A percentile compares a stretch with the other conserved stretches of the same genome.
Conservation (phyloP, 1,139 yeast genomes). For the Komagataea norvegica region DNA sequence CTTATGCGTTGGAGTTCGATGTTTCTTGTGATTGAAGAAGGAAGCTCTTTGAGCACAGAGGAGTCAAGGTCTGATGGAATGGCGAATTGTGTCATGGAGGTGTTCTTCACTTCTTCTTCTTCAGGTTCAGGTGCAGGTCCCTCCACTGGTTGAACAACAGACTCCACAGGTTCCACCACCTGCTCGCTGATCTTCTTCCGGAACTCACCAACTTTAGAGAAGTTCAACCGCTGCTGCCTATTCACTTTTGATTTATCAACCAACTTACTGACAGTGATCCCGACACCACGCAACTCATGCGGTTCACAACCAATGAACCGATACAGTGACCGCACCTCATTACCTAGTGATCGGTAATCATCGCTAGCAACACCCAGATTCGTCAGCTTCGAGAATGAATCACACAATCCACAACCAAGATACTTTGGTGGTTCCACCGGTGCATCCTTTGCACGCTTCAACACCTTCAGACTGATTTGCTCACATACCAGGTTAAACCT, state of each 20-base stretch:
- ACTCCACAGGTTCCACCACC: not conserved
- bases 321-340: constrained; percentile 55
- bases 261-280: constrained; percentile 60
- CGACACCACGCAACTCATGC: constrained; percentile 70
- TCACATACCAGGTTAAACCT: constrained; percentile 50
- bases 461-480: constrained; percentile 56
- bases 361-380: constrained; percentile 61
- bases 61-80: constrained; percentile 30
- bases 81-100: constrained; percentile 23
- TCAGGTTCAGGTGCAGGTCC: not conserved
- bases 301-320: constrained; percentile 58
- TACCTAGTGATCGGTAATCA: constrained; percentile 55
- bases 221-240: constrained; percentile 43
- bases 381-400: constrained; percentile 53
- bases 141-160: not conserved
- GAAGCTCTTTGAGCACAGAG: constrained; percentile 30
- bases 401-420: constrained; percentile 82
- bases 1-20: constrained; percentile 14
- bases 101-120: constrained; percentile 4
- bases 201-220: constrained; percentile 20
- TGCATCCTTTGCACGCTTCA: constrained; percentile 59
- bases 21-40: constrained; percentile 27
- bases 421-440: constrained; percentile 72
- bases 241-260: constrained; percentile 35
- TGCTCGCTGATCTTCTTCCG: not conserved